A percentile compares a stretch with the other conserved stretches of the same genome.
These are phyloP conservation scores for Cynanchum wilfordii DNA, from an alignment of 257 asterid genomes.

Conservation along the genomic window DNA sequence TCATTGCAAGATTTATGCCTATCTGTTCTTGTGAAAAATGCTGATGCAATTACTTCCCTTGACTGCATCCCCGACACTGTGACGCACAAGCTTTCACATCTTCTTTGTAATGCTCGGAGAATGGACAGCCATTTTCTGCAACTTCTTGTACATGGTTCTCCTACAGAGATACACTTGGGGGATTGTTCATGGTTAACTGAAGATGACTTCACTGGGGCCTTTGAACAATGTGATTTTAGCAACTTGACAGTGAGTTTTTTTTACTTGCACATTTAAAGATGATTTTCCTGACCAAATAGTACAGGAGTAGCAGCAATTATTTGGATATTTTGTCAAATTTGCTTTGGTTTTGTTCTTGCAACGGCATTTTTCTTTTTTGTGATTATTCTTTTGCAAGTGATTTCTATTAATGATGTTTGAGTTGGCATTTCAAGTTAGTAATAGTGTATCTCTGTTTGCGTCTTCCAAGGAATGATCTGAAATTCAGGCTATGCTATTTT, in stretches of 20 bases:
- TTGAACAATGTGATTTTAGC: slow-evolving; percentile 50
- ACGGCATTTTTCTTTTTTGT: background rate
- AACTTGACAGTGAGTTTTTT: slow-evolving; percentile 49
- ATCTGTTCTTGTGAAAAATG: slow-evolving; percentile 58
- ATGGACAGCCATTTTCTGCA: slow-evolving; percentile 61
- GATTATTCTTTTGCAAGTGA: background rate
- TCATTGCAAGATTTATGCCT: slow-evolving; percentile 68
- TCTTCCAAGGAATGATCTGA: background rate
- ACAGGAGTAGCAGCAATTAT: background rate
- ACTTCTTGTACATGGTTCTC: slow-evolving; percentile 60
- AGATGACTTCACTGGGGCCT: slow-evolving; percentile 48
- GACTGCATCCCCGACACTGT: slow-evolving; percentile 73
- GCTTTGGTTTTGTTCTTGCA: background rate
- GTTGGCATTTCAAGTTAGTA: background rate
- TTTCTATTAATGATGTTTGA: background rate
- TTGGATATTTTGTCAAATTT: background rate
- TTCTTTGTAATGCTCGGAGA: slow-evolving; percentile 62
- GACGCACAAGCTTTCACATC: slow-evolving; percentile 64
- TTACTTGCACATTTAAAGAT: background rate
- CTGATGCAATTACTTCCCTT: slow-evolving; percentile 76
- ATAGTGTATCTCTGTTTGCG: background rate
- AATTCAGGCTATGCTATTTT: background rate
- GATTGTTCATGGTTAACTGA: slow-evolving; percentile 93
- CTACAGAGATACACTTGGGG: slow-evolving; percentile 71
- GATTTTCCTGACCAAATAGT: background rate